Percentiles rank a stretch among this genome's conserved stretches.
These are phyloP conservation scores for Fusarium tanahbumbuense DNA, from an alignment of 2,329 filamentous ascomycete species.

Conservation along the genomic window DNA sequence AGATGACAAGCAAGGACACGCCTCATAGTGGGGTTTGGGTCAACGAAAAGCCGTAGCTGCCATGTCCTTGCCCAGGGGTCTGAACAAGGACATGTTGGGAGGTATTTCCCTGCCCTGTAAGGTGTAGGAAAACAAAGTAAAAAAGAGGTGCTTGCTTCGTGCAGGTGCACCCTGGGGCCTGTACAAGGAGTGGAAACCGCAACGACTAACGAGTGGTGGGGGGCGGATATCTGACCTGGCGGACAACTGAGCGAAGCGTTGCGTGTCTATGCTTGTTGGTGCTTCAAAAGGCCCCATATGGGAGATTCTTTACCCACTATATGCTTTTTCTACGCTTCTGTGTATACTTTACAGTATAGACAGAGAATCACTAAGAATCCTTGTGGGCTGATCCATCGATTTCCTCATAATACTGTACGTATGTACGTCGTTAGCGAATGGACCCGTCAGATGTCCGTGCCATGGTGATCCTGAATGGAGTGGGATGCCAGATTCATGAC, in stretches of 20 bases:
- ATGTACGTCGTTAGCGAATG: background rate
- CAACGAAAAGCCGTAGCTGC: conserved; percentile 39
- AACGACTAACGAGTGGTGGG: conserved; percentile 38
- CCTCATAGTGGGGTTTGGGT: conserved; percentile 37
- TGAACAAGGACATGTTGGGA: conserved; percentile 37
- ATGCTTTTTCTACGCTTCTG: background rate
- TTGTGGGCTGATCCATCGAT: conserved; percentile 5
- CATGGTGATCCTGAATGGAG: background rate
- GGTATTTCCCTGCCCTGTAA: conserved; percentile 35
- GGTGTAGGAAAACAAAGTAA: conserved; percentile 55
- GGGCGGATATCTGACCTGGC: conserved; percentile 27
- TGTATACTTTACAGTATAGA: background rate
- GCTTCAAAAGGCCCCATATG: conserved; percentile 36
- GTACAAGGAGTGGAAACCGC: conserved; percentile 37
- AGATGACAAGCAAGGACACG: conserved; percentile 29
- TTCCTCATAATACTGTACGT: background rate
- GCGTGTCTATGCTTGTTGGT: conserved; percentile 44
- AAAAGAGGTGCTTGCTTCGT: conserved; percentile 33
- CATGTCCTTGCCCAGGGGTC: conserved; percentile 42
- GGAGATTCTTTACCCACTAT: conserved; percentile 29
- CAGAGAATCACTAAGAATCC: background rate
- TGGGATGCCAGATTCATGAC: background rate
- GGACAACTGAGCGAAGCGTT: conserved; percentile 43
- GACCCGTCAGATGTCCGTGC: conserved; percentile 4
- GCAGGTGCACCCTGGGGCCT: conserved; percentile 39